Base-by-base conservation (phyloP, 2,329 filamentous ascomycete species). In the Diaporthe sp. region DNA sequence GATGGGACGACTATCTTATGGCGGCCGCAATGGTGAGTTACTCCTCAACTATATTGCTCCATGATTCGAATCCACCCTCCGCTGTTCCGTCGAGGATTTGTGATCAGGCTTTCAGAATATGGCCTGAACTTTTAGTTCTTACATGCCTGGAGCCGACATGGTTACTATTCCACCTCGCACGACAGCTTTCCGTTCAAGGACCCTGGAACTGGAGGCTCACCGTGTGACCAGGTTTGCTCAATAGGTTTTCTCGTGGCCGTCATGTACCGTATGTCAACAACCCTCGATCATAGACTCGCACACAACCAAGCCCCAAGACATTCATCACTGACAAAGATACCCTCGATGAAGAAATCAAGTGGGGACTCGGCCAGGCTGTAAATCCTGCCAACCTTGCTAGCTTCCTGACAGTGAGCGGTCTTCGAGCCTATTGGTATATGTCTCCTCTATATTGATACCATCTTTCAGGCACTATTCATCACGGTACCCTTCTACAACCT, bases 401-500 rank as follows among this genome's bases (percentile, higher is more conserved):
- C 19, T 76, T 22, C 73, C 60, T 79, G 75, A 50, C 54, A 69
- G 38, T 75, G 69, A n/a, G 76, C 75, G 54, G 22, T 50, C 40
- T 22, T 12, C 47, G 30, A 3, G 17, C 15, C n/a, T 33, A 30
- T 7, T 58, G 19, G 1, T 6, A 12, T 5, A 19, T n/a, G 13
- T 35, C 13, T 25, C n/a, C 17, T n/a, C 19, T 15, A 25, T 5
- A 33, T 35, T 71, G 28, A 47, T 15, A 19, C 25, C 3, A 38
- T 67, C 19, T 4, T 25, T n/a, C 33, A 80, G 76, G 76, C 76
- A 3, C 76, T 81, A 4, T 81, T 78, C 75, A 76, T 77, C n/a
- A 80, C 79, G 3, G 76, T 80, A 50, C 75, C 77, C 2, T 61
- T 77, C 25, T 81, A 81, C 74, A 79, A 78, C 69, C 52, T 80